A percentile compares a stretch with the other conserved stretches of the same genome.
Conservation (phyloP, 495 filamentous ascomycete species). For the Annulohypoxylon bovei region DNA sequence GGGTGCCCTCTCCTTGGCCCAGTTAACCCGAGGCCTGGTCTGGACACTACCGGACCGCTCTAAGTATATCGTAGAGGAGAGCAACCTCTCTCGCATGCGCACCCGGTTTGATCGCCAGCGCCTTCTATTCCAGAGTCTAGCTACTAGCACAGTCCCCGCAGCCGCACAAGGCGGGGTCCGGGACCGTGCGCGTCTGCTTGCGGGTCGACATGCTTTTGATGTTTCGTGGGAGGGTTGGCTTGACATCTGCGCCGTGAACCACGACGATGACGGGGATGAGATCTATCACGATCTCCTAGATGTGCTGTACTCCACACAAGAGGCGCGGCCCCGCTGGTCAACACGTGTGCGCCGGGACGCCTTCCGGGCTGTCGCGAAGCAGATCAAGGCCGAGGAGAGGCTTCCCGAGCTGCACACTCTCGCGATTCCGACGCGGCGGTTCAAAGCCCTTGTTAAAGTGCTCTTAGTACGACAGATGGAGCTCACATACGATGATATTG, state of each 20-base stretch:
- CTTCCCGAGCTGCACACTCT: constrained; percentile 25
- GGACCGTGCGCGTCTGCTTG: constrained; percentile 7
- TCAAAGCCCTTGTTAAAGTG: constrained; percentile 29
- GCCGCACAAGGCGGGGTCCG: constrained; percentile 9
- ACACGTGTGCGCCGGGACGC: constrained; percentile 29
- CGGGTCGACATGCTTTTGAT: constrained; percentile 23
- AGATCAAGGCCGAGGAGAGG: constrained; percentile 23
- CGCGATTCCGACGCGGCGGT: constrained; percentile 35
- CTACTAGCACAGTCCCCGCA: background rate
- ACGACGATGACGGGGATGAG: constrained; percentile 46
- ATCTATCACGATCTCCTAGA: constrained; percentile 47
- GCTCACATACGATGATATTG: background rate
- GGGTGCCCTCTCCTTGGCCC: constrained; percentile 20
- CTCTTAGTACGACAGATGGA: constrained; percentile 35
- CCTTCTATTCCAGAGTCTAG: constrained; percentile 44
- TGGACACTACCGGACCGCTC: constrained; percentile 31
- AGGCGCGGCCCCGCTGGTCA: background rate
- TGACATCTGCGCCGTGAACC: constrained; percentile 32
- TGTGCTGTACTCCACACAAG: constrained; percentile 42
- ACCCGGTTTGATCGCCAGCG: constrained; percentile 36
- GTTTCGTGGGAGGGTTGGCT: background rate
- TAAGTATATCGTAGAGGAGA: constrained; percentile 29
- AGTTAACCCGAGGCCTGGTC: constrained; percentile 27
- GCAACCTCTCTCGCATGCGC: constrained; percentile 29
- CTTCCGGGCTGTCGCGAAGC: constrained; percentile 40